Evolutionary conservation across 208 protist species (phyloP).

Genomic region (Angomonas ambiguus): DNA sequence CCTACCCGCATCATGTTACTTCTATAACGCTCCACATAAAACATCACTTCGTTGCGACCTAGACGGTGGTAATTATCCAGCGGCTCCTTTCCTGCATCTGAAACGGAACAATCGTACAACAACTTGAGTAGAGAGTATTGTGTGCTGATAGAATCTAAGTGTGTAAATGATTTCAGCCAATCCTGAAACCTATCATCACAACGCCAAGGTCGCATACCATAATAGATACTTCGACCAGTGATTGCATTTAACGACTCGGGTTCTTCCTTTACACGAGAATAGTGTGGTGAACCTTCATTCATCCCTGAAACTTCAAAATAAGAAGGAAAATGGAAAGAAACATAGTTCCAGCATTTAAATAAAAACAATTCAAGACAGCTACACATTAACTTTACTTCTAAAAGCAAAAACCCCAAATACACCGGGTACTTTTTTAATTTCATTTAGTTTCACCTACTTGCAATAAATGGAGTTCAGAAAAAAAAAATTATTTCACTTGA

Average conservation of each 20-base stretch:
- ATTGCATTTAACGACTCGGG: constrained; percentile 69
- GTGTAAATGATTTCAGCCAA: constrained; percentile 56
- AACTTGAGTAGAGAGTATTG: constrained; percentile 32
- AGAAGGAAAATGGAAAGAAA: constrained; percentile 1
- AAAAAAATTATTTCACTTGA: constrained; percentile 6
- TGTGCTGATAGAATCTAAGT: constrained; percentile 34
- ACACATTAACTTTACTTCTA: too few relatives aligned
- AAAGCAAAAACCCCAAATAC: too few relatives aligned
- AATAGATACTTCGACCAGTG: constrained; percentile 76
- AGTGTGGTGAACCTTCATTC: constrained; percentile 59
- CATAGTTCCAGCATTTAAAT: not conserved
- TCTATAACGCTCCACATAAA: constrained; percentile 70
- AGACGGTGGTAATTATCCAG: constrained; percentile 59
- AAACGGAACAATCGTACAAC: constrained; percentile 42
- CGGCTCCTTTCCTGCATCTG: constrained; percentile 54
- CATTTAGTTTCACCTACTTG: too few relatives aligned
- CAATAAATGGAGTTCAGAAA: not conserved
- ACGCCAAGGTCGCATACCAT: constrained; percentile 74
- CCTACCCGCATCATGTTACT: constrained; percentile 73
- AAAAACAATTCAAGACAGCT: constrained; percentile 8
- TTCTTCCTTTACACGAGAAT: constrained; percentile 52
- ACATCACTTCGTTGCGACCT: constrained; percentile 65
- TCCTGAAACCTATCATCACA: constrained; percentile 85
- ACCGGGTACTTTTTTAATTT: too few relatives aligned
- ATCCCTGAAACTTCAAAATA: not conserved